Evolutionary conservation across 139 green algal genomes (phyloP).

Genomic region (Chlamydomonas urium): DNA sequence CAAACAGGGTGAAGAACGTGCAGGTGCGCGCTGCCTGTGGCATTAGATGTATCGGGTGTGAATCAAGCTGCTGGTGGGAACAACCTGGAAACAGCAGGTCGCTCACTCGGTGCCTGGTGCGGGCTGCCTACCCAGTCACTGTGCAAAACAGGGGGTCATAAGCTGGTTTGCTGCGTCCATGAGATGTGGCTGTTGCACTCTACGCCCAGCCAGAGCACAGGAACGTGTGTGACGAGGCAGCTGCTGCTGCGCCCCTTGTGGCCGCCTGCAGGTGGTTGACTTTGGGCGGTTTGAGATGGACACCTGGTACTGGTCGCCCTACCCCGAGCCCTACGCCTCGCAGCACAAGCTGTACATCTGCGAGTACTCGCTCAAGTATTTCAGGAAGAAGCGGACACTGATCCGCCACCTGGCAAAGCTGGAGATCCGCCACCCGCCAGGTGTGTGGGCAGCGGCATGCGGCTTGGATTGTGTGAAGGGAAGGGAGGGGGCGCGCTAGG

Average conservation of each 20-base stretch:
- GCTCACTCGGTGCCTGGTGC: too few species aligned
- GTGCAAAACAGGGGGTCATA: too few species aligned
- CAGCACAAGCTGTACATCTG: conserved; percentile 89
- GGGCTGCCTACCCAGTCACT: too few species aligned
- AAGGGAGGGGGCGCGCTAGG: too few species aligned
- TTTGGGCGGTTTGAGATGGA: conserved; percentile 92
- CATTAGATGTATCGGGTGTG: too few species aligned
- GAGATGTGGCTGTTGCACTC: background rate
- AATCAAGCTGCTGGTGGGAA: too few species aligned
- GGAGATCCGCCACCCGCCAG: conserved; percentile 81
- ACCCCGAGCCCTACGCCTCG: conserved; percentile 91
- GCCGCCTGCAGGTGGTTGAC: conserved; percentile 84
- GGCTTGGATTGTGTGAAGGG: too few species aligned
- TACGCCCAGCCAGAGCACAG: background rate
- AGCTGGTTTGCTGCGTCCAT: background rate
- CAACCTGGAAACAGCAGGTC: too few species aligned
- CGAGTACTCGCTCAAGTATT: conserved; percentile 90
- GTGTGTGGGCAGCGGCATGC: too few species aligned
- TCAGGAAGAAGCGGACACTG: conserved; percentile 80
- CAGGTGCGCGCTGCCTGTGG: conserved; percentile 50
- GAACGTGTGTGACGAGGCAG: background rate
- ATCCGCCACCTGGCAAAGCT: conserved; percentile 90
- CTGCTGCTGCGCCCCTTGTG: background rate
- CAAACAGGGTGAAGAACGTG: conserved; percentile 96
- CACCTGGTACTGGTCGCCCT: conserved; percentile 98